Percentiles rank a stretch among this genome's conserved stretches.
These are phyloP conservation scores for Penicillium concentricum DNA, from an alignment of 2,329 filamentous ascomycete genomes.

Conservation along the genomic window DNA sequence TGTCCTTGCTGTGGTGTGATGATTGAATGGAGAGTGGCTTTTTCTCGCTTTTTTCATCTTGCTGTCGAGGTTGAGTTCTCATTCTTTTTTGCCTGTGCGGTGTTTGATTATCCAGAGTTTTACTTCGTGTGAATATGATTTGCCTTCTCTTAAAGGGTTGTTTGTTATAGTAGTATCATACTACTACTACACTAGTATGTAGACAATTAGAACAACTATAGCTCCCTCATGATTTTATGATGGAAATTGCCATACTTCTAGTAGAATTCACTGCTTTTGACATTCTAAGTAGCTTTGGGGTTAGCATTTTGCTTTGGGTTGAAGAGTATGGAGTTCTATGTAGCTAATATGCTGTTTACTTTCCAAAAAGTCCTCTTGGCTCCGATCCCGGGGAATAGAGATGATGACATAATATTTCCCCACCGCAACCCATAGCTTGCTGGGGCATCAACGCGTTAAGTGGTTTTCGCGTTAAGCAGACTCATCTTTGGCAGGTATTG, in stretches of 20 bases:
- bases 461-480: constrained; percentile 10
- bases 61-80: neutral
- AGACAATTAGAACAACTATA: neutral
- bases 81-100: constrained; percentile 1
- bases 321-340: no score
- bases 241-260: neutral
- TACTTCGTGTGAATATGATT: constrained; percentile 26
- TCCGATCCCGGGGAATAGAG: neutral
- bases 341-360: no score
- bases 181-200: no score
- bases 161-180: neutral
- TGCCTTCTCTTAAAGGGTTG: neutral
- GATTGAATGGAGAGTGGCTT: neutral
- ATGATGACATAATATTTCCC: constrained; percentile 13
- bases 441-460: constrained; percentile 11
- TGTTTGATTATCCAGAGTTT: constrained; percentile 18
- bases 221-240: neutral
- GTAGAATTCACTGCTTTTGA: neutral
- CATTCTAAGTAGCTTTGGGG: neutral
- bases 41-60: neutral
- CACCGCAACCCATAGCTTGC: neutral
- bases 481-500: neutral
- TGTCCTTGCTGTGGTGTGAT: constrained; percentile 1
- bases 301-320: no score
- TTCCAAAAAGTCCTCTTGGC: no score